These are phyloP conservation scores for Rhizophora mangle DNA, from an alignment of 345 rosid species.

Conservation along the genomic window DNA sequence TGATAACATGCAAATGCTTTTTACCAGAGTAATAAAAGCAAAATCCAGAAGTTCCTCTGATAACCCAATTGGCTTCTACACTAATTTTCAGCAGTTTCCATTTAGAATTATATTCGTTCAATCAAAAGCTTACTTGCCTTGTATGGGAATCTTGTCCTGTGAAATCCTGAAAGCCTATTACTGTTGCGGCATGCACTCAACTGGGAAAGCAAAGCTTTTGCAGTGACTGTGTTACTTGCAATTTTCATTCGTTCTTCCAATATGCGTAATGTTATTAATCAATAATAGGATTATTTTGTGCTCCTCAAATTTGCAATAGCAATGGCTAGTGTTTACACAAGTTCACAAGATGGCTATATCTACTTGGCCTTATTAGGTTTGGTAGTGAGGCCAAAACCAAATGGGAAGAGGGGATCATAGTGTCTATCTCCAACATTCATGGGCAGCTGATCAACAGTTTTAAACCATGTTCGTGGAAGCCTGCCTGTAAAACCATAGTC, in stretches of 20 bases:
- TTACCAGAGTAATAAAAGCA: neutral
- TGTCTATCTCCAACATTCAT: constrained; percentile 35
- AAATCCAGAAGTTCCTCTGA: neutral
- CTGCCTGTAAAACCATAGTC: neutral
- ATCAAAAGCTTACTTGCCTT: too few species aligned
- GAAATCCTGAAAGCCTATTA: too few species aligned
- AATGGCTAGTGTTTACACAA: neutral
- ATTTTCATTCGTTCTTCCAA: too few species aligned
- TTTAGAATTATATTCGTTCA: too few species aligned
- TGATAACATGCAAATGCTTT: neutral
- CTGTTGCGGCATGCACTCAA: neutral
- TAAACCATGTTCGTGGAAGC: constrained; percentile 12
- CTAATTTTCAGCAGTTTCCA: too few species aligned
- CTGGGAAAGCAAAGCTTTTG: too few species aligned
- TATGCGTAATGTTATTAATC: too few species aligned
- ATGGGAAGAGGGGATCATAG: constrained; percentile 45
- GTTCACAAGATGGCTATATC: neutral
- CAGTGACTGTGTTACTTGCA: too few species aligned
- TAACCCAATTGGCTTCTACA: too few species aligned
- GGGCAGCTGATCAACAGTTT: constrained; percentile 18
- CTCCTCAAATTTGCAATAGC: neutral
- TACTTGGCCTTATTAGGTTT: constrained; percentile 13
- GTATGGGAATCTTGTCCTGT: too few species aligned
- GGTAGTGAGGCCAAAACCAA: constrained; percentile 33
- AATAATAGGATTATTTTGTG: too few species aligned